These are phyloP conservation scores for Pseudocercospora fijiensis DNA, from an alignment of 2,329 filamentous ascomycete species.

Conservation along the genomic window DNA sequence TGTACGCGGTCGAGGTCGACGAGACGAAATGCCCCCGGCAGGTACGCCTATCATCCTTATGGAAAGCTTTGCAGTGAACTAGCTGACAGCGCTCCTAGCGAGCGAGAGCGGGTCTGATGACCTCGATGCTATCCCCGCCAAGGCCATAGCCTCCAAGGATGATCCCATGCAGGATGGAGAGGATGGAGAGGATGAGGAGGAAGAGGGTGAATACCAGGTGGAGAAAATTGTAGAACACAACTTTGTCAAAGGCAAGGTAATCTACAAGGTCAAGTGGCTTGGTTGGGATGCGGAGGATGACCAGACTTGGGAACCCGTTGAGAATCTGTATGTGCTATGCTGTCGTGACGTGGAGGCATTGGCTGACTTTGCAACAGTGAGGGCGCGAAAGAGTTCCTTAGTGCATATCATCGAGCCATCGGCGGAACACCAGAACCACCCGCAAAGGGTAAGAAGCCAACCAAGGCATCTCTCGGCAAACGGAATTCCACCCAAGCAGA, in stretches of 20 bases:
- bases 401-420: slow-evolving; percentile 62
- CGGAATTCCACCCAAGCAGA: slow-evolving; percentile 15
- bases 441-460: slow-evolving; percentile 39
- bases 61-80: slow-evolving; percentile 11
- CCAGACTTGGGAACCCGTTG: slow-evolving; percentile 75
- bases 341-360: not conserved
- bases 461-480: slow-evolving; percentile 28
- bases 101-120: slow-evolving; percentile 38
- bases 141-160: slow-evolving; percentile 20
- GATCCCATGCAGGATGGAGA: slow-evolving; percentile 38
- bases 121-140: slow-evolving; percentile 33
- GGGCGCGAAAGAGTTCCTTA: slow-evolving; percentile 55
- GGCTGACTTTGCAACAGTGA: slow-evolving; percentile 25
- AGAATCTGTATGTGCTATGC: slow-evolving; percentile 59
- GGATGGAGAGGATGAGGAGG: slow-evolving; percentile 48
- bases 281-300: slow-evolving; percentile 70
- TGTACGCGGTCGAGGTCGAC: not conserved
- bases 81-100: not conserved
- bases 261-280: slow-evolving; percentile 77
- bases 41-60: slow-evolving; percentile 30
- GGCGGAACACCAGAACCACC: slow-evolving; percentile 58
- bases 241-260: slow-evolving; percentile 55
- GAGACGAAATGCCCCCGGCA: not conserved
- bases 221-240: slow-evolving; percentile 70
- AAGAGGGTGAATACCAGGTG: slow-evolving; percentile 64